Conservation (phyloP, 176 grass and related monocot genomes). For the Oryza rufipogon region DNA sequence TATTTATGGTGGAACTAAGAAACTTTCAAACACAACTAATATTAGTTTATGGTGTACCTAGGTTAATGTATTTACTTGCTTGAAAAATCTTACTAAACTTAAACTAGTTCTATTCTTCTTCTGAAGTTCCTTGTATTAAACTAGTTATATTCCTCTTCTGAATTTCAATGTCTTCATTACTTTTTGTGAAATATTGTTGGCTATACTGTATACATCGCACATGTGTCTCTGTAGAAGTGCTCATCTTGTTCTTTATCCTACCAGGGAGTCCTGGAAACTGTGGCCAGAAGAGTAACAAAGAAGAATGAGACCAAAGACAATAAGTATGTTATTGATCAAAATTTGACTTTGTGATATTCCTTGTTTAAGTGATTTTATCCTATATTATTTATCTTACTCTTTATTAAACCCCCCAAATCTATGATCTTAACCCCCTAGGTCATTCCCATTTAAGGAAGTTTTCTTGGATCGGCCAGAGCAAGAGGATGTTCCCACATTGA, state of each 20-base stretch:
- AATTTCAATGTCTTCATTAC: neutral
- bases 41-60: conserved; percentile 19
- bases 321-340: conserved; percentile 62
- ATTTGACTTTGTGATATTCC: conserved; percentile 25
- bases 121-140: neutral
- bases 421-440: conserved; percentile 50
- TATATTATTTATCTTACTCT: conserved; percentile 15
- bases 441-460: conserved; percentile 95
- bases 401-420: conserved; percentile 32
- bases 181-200: conserved; percentile 3
- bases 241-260: conserved; percentile 40
- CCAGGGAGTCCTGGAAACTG: conserved; percentile 94
- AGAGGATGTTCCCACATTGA: conserved; percentile 94
- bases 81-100: neutral
- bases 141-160: neutral
- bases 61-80: neutral
- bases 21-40: neutral
- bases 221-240: neutral
- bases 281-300: conserved; percentile 91
- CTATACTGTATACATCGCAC: neutral
- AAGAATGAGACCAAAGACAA: conserved; percentile 99
- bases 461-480: conserved; percentile 94
- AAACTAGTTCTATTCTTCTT: neutral
- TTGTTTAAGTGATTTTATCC: conserved; percentile 23
- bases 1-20: neutral